These are phyloP conservation scores for Crithidia bombi DNA, from an alignment of 208 protist species.

Conservation along the genomic window DNA sequence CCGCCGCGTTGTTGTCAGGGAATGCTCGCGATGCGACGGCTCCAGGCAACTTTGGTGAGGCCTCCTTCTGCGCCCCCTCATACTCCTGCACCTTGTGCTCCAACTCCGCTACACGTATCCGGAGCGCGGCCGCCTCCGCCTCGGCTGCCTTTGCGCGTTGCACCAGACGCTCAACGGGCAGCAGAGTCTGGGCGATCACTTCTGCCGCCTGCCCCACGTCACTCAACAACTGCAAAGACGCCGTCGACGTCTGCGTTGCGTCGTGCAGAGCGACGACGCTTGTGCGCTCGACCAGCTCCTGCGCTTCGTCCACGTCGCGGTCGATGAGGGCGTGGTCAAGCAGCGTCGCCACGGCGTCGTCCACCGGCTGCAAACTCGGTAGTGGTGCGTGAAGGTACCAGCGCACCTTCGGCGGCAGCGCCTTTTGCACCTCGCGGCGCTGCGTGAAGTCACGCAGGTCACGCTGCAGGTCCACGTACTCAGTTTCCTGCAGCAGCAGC, in stretches of 20 bases:
- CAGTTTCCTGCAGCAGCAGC: constrained; percentile 33
- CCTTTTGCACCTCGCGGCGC: constrained; percentile 23
- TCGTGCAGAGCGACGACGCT: not conserved
- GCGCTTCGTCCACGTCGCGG: constrained; percentile 31
- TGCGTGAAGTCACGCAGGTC: constrained; percentile 28
- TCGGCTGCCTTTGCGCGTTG: constrained; percentile 16
- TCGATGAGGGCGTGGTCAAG: constrained; percentile 39
- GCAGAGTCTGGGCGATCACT: constrained; percentile 17
- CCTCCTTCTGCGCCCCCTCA: not conserved
- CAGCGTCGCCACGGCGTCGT: constrained; percentile 31
- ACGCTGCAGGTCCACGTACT: constrained; percentile 23
- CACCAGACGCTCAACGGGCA: constrained; percentile 23
- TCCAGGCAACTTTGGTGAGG: constrained; percentile 2
- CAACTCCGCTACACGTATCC: constrained; percentile 15
- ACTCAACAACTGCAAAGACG: not conserved
- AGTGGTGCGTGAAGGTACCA: constrained; percentile 28
- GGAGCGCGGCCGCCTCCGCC: constrained; percentile 13
- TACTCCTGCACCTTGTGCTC: constrained; percentile 18
- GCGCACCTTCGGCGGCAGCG: constrained; percentile 29
- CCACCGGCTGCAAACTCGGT: constrained; percentile 16
- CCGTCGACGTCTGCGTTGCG: not conserved
- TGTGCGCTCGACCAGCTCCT: constrained; percentile 32
- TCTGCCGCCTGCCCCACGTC: constrained; percentile 12
- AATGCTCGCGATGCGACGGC: not conserved
- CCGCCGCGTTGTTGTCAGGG: not conserved